These are phyloP conservation scores for Boletus speciosus DNA, from an alignment of 768 basidiomycete species.

Conservation along the genomic window DNA sequence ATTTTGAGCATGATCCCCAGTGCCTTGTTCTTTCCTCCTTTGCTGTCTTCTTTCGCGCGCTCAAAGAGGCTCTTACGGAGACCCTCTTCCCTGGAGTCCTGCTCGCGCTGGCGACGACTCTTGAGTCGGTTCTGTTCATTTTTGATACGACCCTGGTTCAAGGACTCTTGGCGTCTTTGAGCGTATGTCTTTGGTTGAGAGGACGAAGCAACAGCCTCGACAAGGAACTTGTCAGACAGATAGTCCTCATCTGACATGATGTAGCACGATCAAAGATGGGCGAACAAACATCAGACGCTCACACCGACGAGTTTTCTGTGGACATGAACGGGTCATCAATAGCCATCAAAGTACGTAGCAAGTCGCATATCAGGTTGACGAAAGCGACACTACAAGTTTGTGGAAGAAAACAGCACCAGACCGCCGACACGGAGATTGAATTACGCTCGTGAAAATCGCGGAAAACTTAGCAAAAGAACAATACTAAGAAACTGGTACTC, in stretches of 20 bases:
- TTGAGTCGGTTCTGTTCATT: slow-evolving; percentile 67
- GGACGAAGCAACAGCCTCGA: slow-evolving; percentile 34
- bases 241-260: slow-evolving; percentile 77
- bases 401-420: slow-evolving; percentile 46
- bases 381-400: slow-evolving; percentile 31
- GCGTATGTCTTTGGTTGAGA: slow-evolving; percentile 60
- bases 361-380: slow-evolving; percentile 25
- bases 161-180: slow-evolving; percentile 65
- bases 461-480: slow-evolving; percentile 36
- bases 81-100: slow-evolving; percentile 74
- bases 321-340: slow-evolving; percentile 27
- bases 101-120: slow-evolving; percentile 60
- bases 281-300: slow-evolving; percentile 22
- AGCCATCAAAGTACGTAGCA: slow-evolving; percentile 28
- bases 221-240: slow-evolving; percentile 82
- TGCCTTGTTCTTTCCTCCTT: slow-evolving; percentile 60
- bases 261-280: not conserved
- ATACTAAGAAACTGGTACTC: slow-evolving; percentile 31
- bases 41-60: slow-evolving; percentile 60
- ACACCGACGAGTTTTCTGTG: not conserved
- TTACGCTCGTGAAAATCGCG: slow-evolving; percentile 34
- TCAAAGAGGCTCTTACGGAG: slow-evolving; percentile 80
- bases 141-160: slow-evolving; percentile 53
- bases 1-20: slow-evolving; percentile 91
- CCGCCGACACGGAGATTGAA: slow-evolving; percentile 29